phyloP scores from a whole-genome alignment of 352 stramenopile species.

The Pythium plurisporium region DNA sequence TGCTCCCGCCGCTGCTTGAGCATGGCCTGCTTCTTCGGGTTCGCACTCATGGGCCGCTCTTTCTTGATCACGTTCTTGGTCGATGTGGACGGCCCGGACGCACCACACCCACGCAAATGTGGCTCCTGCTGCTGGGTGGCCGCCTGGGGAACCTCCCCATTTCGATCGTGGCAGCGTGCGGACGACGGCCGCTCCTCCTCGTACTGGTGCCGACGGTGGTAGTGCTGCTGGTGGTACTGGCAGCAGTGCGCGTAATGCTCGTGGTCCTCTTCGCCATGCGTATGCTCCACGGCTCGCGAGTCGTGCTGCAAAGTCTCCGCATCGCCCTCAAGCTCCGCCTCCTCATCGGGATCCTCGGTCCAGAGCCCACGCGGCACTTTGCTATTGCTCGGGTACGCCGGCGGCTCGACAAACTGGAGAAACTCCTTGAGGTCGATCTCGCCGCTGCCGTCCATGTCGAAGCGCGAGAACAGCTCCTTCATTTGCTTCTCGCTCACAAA shows the following conservation, averaged over 20 bases:
- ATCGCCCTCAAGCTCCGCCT: neutral
- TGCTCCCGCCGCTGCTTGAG: slow-evolving; percentile 59
- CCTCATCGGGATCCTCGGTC: slow-evolving; percentile 34
- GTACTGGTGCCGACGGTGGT: neutral
- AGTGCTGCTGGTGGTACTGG: slow-evolving; percentile 6
- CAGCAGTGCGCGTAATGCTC: neutral
- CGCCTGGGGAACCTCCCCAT: too few relatives aligned
- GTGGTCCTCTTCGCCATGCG: neutral
- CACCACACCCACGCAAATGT: neutral
- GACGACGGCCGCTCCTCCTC: slow-evolving; percentile 1
- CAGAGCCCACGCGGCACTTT: slow-evolving; percentile 54
- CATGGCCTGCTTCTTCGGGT: slow-evolving; percentile 60
- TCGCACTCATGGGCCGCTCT: slow-evolving; percentile 54
- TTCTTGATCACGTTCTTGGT: slow-evolving; percentile 34
- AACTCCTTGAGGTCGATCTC: slow-evolving; percentile 78
- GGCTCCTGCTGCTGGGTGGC: neutral
- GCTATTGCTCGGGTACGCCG: slow-evolving; percentile 54
- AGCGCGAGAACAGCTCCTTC: slow-evolving; percentile 55
- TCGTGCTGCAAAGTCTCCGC: neutral
- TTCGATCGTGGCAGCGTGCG: neutral
- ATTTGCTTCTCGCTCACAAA: slow-evolving; percentile 73
- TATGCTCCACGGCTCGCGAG: neutral
- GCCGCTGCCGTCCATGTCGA: slow-evolving; percentile 57
- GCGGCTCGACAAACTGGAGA: slow-evolving; percentile 61
- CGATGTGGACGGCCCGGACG: slow-evolving; percentile 11